Conservation (phyloP, 345 rosid genomes). For the Eucalyptus caleyi region DNA sequence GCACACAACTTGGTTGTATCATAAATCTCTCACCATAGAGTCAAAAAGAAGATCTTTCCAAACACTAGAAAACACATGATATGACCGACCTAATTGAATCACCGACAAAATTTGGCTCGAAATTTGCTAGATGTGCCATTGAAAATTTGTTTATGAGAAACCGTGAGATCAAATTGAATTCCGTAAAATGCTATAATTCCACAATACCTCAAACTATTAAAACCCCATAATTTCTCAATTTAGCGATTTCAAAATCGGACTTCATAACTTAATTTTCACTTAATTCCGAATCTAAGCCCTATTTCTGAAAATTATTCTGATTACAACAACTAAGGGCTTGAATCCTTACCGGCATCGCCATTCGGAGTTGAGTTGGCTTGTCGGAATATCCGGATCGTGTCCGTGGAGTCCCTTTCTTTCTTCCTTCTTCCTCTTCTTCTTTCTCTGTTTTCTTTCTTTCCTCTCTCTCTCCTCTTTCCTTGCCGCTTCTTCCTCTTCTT, state of each 20-base stretch:
- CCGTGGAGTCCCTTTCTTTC: no score
- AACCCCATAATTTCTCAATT: neutral
- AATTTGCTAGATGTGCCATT: fast-evolving
- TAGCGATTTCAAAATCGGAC: fast-evolving
- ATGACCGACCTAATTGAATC: fast-evolving
- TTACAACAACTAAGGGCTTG: neutral
- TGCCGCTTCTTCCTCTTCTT: neutral
- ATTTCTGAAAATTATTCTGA: neutral
- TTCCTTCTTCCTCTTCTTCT: no score
- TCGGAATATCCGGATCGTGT: no score
- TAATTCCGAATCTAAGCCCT: neutral
- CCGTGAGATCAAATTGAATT: fast-evolving
- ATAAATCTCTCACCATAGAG: no score
- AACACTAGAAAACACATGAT: no score
- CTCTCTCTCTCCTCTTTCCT: no score
- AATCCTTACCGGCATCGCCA: neutral
- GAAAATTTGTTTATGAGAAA: fast-evolving
- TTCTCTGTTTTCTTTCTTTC: no score
- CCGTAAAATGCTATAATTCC: fast-evolving
- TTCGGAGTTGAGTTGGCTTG: neutral
- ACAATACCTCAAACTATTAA: neutral
- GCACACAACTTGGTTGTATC: fast-evolving
- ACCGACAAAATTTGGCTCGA: fast-evolving
- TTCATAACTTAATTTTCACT: fast-evolving
- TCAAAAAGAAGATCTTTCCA: no score